These are phyloP conservation scores for Diaporthe ilicicola DNA, from an alignment of 2,329 filamentous ascomycete species.

Conservation along the genomic window DNA sequence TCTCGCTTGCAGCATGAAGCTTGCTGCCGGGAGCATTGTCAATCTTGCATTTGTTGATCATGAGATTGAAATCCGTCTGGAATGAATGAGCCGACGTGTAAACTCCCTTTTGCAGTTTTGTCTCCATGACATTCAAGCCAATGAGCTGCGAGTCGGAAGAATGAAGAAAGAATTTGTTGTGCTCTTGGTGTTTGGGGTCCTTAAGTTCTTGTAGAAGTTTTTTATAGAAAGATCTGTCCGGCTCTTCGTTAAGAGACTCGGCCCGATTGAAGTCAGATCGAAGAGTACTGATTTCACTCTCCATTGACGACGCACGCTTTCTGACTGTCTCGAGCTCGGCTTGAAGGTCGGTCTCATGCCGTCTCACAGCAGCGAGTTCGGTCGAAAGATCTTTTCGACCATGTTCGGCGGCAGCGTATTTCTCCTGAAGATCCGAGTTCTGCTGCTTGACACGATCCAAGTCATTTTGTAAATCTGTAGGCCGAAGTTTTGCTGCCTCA, in stretches of 20 bases:
- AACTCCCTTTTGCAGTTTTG: background rate
- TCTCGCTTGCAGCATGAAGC: background rate
- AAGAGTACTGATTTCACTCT: background rate
- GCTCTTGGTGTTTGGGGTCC: background rate
- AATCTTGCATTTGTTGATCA: background rate
- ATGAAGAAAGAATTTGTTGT: background rate
- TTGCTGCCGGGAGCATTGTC: background rate
- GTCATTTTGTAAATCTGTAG: background rate
- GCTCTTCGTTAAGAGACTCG: no score
- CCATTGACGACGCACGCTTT: background rate
- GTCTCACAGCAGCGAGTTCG: background rate
- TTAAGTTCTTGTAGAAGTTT: background rate
- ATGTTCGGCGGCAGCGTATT: background rate
- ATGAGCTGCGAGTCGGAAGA: background rate
- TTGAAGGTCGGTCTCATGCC: background rate
- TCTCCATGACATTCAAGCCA: background rate
- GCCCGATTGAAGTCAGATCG: background rate
- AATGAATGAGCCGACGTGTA: background rate
- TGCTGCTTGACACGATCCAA: background rate
- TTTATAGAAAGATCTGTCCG: background rate
- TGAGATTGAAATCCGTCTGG: background rate
- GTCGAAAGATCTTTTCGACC: fast-evolving
- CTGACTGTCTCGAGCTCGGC: background rate
- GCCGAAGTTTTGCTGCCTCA: background rate
- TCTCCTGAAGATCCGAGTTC: background rate